Base-by-base conservation (phyloP, 345 rosid genomes). In the Corchorus capsularis region DNA sequence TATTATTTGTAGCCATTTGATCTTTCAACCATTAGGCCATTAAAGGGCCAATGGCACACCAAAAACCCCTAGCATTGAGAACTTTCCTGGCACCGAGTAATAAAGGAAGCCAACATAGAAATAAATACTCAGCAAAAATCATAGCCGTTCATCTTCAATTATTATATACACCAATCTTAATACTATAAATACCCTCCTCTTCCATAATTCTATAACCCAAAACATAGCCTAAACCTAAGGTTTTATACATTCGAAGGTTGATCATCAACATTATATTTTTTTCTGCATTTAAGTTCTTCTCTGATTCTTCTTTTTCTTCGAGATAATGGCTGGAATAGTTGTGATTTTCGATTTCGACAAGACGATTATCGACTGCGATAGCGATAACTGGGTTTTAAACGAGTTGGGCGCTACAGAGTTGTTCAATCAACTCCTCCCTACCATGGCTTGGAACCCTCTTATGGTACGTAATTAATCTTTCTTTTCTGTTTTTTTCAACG, bases 401-500 rank as follows among this genome's bases (percentile, higher is more conserved):
- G 94, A 73, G 74, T 76, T 94, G 79, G 97, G 98, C 60, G 85
- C 84, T 66, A 87, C 93, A 4, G 90, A 88, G 62, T 76, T 86
- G 85, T 94, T 90, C 89, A 82, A 91, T 63, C 89, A 86, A 35
- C 98, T 94, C 65, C 97, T 92, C 19, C 93, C 92, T 4, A 87
- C 94, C 83, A 89, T 92, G 94, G 93, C 97, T 46, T 94, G 97
- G 96, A 94, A 94, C 77, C 77, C 94, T 67, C 85, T 92, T 72
- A 92, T 94, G 96, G 98, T 94, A 59, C 96, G 98, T 94, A 22
- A 59, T 41, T 70, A 27, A 72, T 71, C 35, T 14, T 27, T 14
- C 9, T 45, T 34, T 10, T n/a, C 8, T 8, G 37, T 43, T 16
- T 1, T 13, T 12, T 63, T 63, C 11, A 47, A 37, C 16, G 20